Evolutionary conservation across 2,329 filamentous ascomycete species (phyloP).

Genomic region (Leptographium wingfieldii): DNA sequence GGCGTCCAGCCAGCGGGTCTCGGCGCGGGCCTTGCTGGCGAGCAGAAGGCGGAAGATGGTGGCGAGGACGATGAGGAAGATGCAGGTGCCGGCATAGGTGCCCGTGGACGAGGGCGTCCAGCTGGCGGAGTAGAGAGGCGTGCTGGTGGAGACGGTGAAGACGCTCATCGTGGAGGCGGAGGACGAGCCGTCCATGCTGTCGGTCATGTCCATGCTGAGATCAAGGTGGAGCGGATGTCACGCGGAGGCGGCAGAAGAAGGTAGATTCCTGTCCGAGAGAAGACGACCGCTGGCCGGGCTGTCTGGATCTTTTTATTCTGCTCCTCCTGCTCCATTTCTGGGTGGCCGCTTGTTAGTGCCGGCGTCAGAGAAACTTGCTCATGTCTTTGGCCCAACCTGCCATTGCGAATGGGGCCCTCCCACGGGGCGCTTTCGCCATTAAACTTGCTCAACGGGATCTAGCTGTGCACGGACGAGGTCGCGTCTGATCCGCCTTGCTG

Average conservation of each 20-base stretch:
- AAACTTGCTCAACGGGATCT: background rate
- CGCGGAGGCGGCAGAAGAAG: background rate
- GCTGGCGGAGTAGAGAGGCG: conserved; percentile 42
- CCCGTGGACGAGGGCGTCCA: conserved; percentile 65
- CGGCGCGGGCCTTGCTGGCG: conserved; percentile 55
- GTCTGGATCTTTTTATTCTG: background rate
- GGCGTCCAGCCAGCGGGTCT: conserved; percentile 52
- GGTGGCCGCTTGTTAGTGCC: background rate
- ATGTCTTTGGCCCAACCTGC: background rate
- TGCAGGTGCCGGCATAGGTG: conserved; percentile 76
- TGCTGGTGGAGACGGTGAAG: conserved; percentile 46
- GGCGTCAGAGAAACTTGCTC: conserved; percentile 3
- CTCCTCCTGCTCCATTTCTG: background rate
- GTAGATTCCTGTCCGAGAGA: background rate
- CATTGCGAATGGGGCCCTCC: background rate
- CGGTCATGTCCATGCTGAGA: conserved; percentile 3
- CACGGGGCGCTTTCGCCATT: background rate
- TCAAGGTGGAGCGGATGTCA: no score
- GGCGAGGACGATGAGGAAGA: conserved; percentile 74
- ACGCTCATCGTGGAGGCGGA: conserved; percentile 6
- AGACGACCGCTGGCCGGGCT: background rate
- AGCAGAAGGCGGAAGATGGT: conserved; percentile 57
- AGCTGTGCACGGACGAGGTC: background rate
- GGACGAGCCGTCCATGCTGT: conserved; percentile 5
- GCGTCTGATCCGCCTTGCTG: background rate